Evolutionary conservation across 2,329 filamentous ascomycete genomes (phyloP), one percentile per base, ranked within the genome.

Genomic region (Kalmusia sp.): DNA sequence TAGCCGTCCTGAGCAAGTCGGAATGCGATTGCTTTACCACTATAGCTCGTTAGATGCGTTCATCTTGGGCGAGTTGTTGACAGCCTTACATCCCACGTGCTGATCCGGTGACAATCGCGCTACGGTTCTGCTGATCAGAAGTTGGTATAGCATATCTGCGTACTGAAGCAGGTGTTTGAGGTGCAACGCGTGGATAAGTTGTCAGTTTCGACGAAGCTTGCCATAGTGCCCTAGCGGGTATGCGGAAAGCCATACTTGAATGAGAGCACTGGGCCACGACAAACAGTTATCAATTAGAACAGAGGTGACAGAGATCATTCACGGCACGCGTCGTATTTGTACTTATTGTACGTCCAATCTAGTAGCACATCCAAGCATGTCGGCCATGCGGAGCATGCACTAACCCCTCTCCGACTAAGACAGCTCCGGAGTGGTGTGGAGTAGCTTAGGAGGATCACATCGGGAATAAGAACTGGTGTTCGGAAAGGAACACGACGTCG

Each of bases 1-100:
- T 89, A 90, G 49, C 87, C 87, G 56, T 89, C 87, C 19, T 78
- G 73, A 5, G 86, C 86, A 14, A 90, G 79, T 2, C 87, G 84
- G 6, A 87, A 73, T 15, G 86, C 87, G 48, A 88, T 86, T 17
- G 84, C 80, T 62, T 83, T 84, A 40, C 86, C 86, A 58, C 85
- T 86, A 50, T 30, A 7, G 6, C 19, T 15, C 15, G 33, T 64
- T 21, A 47, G 31, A 30, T 27, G 27, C 11, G 21, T 30, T 21
- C 14, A 12, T 41, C 12, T 5, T 43, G 19, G n/a, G 15, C 9
- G 14, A 31, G 12, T 6, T 7, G 21, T 12, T 6, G 2, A 7
- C 7, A 24, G n/a, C 11, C 67, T 65, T 46, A 73, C 72, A 76
- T 75, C 54, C 73, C 73, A 45, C 71, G 71, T 19, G 69, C 64